Evolutionary conservation across 2,329 filamentous ascomycete genomes (phyloP).

Genomic region (Talaromyces funiculosus): DNA sequence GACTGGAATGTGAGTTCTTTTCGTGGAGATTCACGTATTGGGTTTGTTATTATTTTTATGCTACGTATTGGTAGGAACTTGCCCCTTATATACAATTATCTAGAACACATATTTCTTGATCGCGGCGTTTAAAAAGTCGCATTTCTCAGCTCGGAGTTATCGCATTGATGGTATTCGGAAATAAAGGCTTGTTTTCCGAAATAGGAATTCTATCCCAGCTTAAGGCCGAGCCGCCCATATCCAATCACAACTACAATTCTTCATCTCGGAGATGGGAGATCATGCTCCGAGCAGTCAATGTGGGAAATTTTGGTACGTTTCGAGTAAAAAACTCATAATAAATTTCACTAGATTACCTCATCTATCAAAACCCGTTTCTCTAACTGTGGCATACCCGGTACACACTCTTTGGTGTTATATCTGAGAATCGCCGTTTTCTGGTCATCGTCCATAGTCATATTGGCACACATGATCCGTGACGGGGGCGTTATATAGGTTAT

Average conservation of each 20-base stretch:
- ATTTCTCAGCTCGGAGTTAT: neutral
- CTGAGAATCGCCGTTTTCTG: conserved; percentile 5
- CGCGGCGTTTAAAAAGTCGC: neutral
- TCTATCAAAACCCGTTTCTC: neutral
- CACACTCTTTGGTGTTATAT: conserved; percentile 6
- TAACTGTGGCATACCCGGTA: neutral
- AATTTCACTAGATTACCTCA: neutral
- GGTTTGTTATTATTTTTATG: neutral
- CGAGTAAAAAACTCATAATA: no score
- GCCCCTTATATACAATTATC: neutral
- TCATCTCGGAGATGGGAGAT: neutral
- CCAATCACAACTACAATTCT: neutral
- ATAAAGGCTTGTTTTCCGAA: neutral
- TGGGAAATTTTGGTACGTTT: no score
- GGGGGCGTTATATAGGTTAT: neutral
- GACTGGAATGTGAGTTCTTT: no score
- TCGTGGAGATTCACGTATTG: no score
- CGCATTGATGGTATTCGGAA: neutral
- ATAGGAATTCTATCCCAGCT: neutral
- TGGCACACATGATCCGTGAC: neutral
- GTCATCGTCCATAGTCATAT: neutral
- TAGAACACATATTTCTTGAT: neutral
- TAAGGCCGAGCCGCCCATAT: neutral
- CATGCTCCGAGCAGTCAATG: no score
- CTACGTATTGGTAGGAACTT: neutral